Percentiles rank a stretch among this genome's conserved stretches.
Conservation (phyloP, 2,329 filamentous ascomycete species). For the Aspergillus pseudoterreus region DNA sequence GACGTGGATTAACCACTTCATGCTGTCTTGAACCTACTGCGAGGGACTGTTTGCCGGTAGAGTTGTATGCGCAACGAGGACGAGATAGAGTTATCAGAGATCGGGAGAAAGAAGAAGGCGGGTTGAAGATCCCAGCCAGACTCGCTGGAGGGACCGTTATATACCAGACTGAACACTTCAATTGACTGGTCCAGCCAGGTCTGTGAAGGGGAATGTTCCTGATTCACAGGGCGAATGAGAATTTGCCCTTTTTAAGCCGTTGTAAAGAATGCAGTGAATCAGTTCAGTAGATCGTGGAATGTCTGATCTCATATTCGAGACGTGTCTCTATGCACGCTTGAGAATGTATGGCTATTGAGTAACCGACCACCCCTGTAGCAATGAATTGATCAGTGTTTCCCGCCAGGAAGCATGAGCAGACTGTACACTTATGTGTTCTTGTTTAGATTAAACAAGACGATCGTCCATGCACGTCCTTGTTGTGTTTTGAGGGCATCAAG, state of each 20-base stretch:
- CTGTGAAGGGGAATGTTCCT: not conserved
- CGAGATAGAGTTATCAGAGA: no score
- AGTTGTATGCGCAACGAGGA: no score
- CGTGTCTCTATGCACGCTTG: not conserved
- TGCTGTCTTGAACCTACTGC: slow-evolving; percentile 1
- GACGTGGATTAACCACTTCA: slow-evolving; percentile 16
- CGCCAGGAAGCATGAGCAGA: no score
- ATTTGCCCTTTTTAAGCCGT: not conserved
- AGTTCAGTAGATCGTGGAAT: not conserved
- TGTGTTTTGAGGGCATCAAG: not conserved
- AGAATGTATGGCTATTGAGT: not conserved
- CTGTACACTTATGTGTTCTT: no score
- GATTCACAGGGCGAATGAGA: not conserved
- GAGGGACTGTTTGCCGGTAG: no score
- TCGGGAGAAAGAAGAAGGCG: no score
- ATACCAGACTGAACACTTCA: not conserved
- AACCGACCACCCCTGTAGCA: no score
- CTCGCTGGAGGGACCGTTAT: not conserved
- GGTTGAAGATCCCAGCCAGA: no score
- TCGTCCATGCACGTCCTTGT: not conserved
- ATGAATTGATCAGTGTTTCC: no score
- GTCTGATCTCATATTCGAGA: not conserved
- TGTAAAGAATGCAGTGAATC: not conserved
- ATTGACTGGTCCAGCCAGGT: not conserved
- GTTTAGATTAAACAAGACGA: no score